Conservation (phyloP, 1,139 yeast genomes). For the Geotrichum citri-aurantii region DNA sequence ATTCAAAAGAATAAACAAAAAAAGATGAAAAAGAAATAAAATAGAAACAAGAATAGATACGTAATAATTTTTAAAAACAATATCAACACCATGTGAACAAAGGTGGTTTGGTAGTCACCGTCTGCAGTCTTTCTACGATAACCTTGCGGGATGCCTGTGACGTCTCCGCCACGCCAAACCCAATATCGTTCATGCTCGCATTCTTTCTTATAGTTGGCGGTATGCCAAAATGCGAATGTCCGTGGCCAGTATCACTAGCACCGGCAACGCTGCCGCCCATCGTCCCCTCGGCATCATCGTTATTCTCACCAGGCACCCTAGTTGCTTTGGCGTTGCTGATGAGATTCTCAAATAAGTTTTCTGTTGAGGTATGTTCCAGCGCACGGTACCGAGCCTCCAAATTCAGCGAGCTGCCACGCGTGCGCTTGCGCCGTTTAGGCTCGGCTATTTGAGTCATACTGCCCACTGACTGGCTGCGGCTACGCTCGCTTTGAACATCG, state of each 20-base stretch:
- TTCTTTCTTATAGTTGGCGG: slow-evolving; percentile 13
- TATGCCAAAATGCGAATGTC: neutral
- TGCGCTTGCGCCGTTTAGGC: neutral
- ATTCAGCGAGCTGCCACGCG: slow-evolving; percentile 12
- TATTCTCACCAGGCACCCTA: neutral
- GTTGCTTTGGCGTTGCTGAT: slow-evolving; percentile 4
- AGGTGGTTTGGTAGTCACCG: slow-evolving; percentile 53
- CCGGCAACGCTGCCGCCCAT: slow-evolving; percentile 5
- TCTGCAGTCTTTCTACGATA: slow-evolving; percentile 57
- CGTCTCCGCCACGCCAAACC: slow-evolving; percentile 32
- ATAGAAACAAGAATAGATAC: neutral
- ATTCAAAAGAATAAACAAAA: no score
- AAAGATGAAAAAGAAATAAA: neutral
- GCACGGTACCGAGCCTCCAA: slow-evolving; percentile 28
- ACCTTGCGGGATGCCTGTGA: slow-evolving; percentile 38
- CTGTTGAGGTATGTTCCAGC: slow-evolving; percentile 15
- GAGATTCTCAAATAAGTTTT: slow-evolving; percentile 10
- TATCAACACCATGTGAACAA: slow-evolving; percentile 64
- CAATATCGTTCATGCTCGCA: slow-evolving; percentile 20
- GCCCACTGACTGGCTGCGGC: slow-evolving; percentile 7
- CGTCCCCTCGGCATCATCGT: slow-evolving; percentile 14
- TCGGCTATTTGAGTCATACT: neutral
- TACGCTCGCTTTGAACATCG: neutral
- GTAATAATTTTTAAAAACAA: neutral
- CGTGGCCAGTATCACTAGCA: slow-evolving; percentile 5